Base-by-base conservation (phyloP, 1,284 basidiomycete species). In the Stygiomarasmius scandens region DNA sequence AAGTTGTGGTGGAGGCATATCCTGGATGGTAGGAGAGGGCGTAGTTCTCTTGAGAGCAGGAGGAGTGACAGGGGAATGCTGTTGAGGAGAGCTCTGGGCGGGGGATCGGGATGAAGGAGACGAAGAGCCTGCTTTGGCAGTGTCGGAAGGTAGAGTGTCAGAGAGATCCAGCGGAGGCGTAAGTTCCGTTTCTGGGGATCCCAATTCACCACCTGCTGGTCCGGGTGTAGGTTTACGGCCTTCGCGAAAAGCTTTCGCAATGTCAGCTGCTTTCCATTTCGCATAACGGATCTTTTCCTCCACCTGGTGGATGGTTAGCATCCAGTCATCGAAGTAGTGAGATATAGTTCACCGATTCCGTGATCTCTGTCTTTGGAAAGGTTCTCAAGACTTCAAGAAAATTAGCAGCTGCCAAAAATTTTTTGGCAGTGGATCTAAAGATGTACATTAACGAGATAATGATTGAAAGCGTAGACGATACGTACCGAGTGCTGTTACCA, bases 181-280 rank as follows among this genome's bases (percentile, higher is more conserved):
- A 49, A 67, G 59, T 46, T 65, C 66, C 14, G 67, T 45, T 52
- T 32, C 22, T 19, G 69, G 74, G 57, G 73, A 70, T 49, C 72
- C 69, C 19, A 74, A 61, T 16, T 71, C 71, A 49, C 75, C 75
- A 34, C 73, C 82, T 49, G 83, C 80, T 48, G 87, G 82, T 11
- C 86, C 90, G 1, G 90, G 82, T 1, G 77, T 75, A 46, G 92
- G 92, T 59, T 81, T 84, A 24, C 88, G 82, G 11, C 92, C 93
- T 70, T 95, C 93, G n/a, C 93, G 85, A 67, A 93, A 83, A 1
- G 94, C 92, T 70, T 92, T 95, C 19, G 89, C 83, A 43, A 96
- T 94, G 63, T 95, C 92, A 5, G 89, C 85, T 29, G 94, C 94
- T 70, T 95, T 95, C 94, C 94, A 96, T 73, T 95, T 95, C 6